Evolutionary conservation across 179 eudicot species (phyloP).

Genomic region (Beta lomatogona): DNA sequence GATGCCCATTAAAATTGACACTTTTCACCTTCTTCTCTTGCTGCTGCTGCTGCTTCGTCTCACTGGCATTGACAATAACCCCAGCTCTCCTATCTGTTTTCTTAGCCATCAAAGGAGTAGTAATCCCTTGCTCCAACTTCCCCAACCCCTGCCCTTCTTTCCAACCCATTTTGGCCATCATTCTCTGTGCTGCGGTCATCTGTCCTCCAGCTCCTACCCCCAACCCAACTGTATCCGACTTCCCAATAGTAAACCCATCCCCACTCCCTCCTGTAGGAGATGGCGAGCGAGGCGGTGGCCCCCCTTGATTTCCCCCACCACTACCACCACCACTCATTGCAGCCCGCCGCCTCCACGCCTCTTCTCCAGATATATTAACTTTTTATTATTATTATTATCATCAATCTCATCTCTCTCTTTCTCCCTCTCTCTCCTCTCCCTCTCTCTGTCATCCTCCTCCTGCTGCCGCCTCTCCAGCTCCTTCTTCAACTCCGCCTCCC

Average conservation of each 20-base stretch:
- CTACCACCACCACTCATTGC: constrained; percentile 57
- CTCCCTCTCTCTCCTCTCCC: constrained; percentile 37
- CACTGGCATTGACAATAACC: constrained; percentile 82
- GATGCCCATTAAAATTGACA: constrained; percentile 64
- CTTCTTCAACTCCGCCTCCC: constrained; percentile 61
- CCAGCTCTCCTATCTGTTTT: constrained; percentile 91
- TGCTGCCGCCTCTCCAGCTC: constrained; percentile 57
- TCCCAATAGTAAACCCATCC: constrained; percentile 76
- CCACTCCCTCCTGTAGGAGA: constrained; percentile 40
- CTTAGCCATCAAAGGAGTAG: constrained; percentile 85
- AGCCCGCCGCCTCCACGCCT: constrained; percentile 87
- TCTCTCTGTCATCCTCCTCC: constrained; percentile 55
- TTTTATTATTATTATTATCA: no score
- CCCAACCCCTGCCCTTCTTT: constrained; percentile 93
- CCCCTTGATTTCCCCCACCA: constrained; percentile 20
- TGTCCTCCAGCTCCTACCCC: constrained; percentile 96
- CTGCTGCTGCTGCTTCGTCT: constrained; percentile 27
- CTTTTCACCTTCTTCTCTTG: constrained; percentile 75
- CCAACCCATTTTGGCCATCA: constrained; percentile 99
- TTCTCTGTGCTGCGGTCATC: constrained; percentile 93
- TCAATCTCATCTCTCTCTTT: constrained; percentile 14
- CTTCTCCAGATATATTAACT: constrained; percentile 64
- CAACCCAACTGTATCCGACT: constrained; percentile 79
- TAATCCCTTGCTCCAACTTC: constrained; percentile 92
- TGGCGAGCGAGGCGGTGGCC: constrained; percentile 43